These are phyloP conservation scores for Nannizziopsis arthrosporioides DNA, from an alignment of 2,329 filamentous ascomycete species.

Conservation along the genomic window DNA sequence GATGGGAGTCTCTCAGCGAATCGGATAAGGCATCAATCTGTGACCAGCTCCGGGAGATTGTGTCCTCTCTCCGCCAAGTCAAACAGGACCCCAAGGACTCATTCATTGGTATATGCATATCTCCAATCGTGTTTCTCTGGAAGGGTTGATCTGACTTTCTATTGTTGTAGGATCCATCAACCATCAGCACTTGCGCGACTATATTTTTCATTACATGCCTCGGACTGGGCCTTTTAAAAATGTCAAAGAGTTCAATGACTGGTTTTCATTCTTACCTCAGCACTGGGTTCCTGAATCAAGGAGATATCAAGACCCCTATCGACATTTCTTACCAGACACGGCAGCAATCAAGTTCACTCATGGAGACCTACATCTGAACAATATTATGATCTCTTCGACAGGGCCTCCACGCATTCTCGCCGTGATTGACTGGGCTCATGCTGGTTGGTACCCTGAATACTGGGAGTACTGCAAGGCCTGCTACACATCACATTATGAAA, in stretches of 20 bases:
- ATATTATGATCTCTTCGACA: constrained; percentile 23
- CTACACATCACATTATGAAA: constrained; percentile 18
- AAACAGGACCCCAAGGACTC: constrained; percentile 16
- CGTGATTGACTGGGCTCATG: constrained; percentile 24
- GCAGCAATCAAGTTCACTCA: constrained; percentile 26
- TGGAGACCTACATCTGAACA: constrained; percentile 24
- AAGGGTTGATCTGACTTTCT: too few relatives aligned
- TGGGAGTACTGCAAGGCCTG: constrained; percentile 27
- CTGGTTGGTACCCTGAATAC: constrained; percentile 27
- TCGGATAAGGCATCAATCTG: constrained; percentile 15
- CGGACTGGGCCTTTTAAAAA: constrained; percentile 17
- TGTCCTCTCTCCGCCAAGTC: constrained; percentile 15
- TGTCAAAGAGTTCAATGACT: constrained; percentile 21
- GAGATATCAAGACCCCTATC: constrained; percentile 16
- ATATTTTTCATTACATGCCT: constrained; percentile 17
- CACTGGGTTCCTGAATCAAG: constrained; percentile 10
- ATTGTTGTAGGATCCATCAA: constrained; percentile 17
- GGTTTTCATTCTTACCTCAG: constrained; percentile 20
- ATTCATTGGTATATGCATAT: constrained; percentile 18
- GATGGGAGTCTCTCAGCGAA: constrained; percentile 17
- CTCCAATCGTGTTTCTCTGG: too few relatives aligned
- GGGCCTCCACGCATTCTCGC: constrained; percentile 17
- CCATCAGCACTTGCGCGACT: constrained; percentile 15
- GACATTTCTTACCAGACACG: constrained; percentile 20
- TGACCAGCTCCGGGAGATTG: constrained; percentile 16